Conservation (phyloP, 495 filamentous ascomycete species). For the Delitschia confertaspora region DNA sequence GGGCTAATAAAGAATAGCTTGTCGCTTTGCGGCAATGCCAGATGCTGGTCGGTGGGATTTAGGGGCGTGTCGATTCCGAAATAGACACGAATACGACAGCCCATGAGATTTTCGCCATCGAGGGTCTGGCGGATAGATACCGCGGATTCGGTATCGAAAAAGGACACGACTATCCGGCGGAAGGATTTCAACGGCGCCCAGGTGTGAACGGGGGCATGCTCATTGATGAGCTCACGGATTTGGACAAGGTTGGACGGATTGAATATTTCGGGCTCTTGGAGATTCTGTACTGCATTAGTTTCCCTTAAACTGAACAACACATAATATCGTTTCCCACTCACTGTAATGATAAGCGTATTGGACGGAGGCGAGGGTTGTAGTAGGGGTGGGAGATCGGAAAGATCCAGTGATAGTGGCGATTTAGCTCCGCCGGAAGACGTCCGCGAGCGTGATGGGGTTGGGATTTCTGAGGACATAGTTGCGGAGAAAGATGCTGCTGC, state of each 20-base stretch:
- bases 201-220: slow-evolving; percentile 63
- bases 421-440: slow-evolving; percentile 25
- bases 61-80: slow-evolving; percentile 73
- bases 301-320: not conserved
- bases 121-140: slow-evolving; percentile 62
- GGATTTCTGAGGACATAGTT: slow-evolving; percentile 17
- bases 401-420: slow-evolving; percentile 67
- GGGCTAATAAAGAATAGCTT: slow-evolving; percentile 98
- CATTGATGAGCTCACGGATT: slow-evolving; percentile 63
- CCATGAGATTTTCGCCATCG: slow-evolving; percentile 61
- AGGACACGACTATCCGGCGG: slow-evolving; percentile 84
- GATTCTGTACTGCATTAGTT: no score
- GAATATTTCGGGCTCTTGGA: slow-evolving; percentile 72
- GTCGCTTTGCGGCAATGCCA: slow-evolving; percentile 71
- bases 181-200: slow-evolving; percentile 91
- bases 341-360: slow-evolving; percentile 79
- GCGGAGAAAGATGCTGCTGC: not conserved
- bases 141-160: slow-evolving; percentile 63
- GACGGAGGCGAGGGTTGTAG: slow-evolving; percentile 72
- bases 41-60: slow-evolving; percentile 53
- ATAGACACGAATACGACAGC: slow-evolving; percentile 68
- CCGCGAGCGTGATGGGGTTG: slow-evolving; percentile 21
- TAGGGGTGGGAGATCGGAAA: slow-evolving; percentile 70
- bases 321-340: slow-evolving; percentile 7
- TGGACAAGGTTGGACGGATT: slow-evolving; percentile 60